Conservation (phyloP, 805 yeast genomes). For the Torulaspora maleeae region DNA sequence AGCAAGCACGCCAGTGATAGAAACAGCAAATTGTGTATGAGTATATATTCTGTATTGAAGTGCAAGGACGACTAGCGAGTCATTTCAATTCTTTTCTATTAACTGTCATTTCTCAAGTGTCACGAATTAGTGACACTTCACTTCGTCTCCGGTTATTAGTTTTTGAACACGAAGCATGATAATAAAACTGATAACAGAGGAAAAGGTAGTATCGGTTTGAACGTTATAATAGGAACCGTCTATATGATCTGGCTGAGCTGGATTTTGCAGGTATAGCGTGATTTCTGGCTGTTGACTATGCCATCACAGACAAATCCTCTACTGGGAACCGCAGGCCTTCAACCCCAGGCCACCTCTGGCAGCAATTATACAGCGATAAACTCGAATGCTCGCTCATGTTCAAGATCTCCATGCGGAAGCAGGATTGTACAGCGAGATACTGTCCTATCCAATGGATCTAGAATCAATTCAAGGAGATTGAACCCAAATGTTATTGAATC, state of each 20-base stretch:
- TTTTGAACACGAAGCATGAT: background rate
- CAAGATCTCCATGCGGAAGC: background rate
- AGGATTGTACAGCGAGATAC: conserved; percentile 1
- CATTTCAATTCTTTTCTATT: background rate
- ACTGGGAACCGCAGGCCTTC: conserved; percentile 1
- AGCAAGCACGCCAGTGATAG: background rate
- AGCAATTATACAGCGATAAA: conserved; percentile 5
- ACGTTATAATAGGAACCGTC: background rate
- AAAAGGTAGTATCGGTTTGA: no score
- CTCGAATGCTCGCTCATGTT: background rate
- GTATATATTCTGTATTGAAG: background rate
- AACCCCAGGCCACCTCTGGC: conserved; percentile 3
- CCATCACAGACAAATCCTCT: conserved; percentile 3
- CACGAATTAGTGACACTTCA: background rate
- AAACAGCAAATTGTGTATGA: background rate
- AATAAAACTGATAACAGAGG: no score
- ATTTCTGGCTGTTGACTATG: background rate
- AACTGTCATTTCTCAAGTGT: background rate
- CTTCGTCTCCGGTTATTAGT: conserved; percentile 1
- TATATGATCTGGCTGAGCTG: background rate
- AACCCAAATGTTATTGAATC: conserved; percentile 5
- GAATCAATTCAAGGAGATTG: conserved; percentile 9
- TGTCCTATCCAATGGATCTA: conserved; percentile 1
- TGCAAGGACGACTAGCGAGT: background rate
- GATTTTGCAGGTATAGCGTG: background rate